Evolutionary conservation across 2,329 filamentous ascomycete genomes (phyloP), one percentile per base, ranked within the genome.

Genomic region (Fusarium chaquense): DNA sequence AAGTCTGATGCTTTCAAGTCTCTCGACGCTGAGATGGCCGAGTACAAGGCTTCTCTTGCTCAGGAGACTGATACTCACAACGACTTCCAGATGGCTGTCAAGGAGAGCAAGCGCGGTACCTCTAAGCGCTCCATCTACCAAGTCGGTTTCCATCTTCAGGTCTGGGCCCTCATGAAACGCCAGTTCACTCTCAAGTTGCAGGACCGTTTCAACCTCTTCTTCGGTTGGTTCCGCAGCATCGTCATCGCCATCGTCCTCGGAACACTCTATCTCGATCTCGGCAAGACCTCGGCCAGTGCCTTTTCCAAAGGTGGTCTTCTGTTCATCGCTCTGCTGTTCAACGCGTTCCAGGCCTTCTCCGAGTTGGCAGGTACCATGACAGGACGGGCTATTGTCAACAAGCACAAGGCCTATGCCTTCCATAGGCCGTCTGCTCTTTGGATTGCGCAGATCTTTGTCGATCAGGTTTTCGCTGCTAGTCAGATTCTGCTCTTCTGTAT

Each of bases 131-230:
- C 92, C 0, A 91, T 95, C 35, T 97, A 97, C 80, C 90, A 89
- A 1, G 91, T 94, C 56, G 93, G 93, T 0, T 96, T 96, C 80
- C 89, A 94, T 69, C 83, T 93, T 2, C 94, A 97, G 77, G 85
- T 96, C 24, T 94, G 90, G 90, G 91, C 92, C 1, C 81, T 96
- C 66, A 92, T 94, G 86, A 91, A 93, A 78, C 89, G 93, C 7
- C 93, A 97, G 77, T 96, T 94, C 77, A 84, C 91, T 53, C 89
- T 97, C 73, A 96, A 96, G 82, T 90, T 93, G 83, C 93, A 97
- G 78, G 93, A 97, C 77, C 91, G 90, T 61, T 91, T 94, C 75
- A 89, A 90, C n/a, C 84, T 97, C 8, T 82, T 84, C 16, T 87
- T 96, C 32, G 90, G 90, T 3, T 96, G 92, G 92, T 69, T 86